Conservation (phyloP, 2,329 filamentous ascomycete species). For the Calonectria fujianensis region DNA sequence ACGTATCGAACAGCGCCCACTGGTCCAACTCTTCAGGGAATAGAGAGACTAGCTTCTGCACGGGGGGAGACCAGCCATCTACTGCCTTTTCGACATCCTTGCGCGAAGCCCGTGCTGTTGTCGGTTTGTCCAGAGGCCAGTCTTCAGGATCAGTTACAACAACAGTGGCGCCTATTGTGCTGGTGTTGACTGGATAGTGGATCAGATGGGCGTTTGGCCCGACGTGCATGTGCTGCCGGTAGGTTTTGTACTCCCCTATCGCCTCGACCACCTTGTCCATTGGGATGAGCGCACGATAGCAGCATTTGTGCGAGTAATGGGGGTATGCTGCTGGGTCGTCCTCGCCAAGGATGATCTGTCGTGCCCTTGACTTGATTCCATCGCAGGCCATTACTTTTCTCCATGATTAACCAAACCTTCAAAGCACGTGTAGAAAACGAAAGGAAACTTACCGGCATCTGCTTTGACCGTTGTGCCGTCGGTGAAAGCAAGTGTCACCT, state of each 20-base stretch:
- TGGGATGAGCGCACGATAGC: not conserved
- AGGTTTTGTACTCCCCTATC: conserved; percentile 10
- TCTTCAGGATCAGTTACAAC: not conserved
- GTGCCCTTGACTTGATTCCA: conserved; percentile 1
- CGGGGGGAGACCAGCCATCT: not conserved
- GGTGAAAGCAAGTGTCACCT: not conserved
- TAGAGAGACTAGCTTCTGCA: not conserved
- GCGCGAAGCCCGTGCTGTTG: not conserved
- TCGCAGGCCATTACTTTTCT: not conserved
- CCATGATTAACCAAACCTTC: not conserved
- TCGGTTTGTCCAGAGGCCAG: conserved; percentile 2
- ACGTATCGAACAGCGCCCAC: conserved; percentile 4
- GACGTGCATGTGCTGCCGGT: conserved; percentile 11
- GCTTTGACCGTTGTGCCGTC: not conserved
- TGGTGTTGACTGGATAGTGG: conserved; percentile 8
- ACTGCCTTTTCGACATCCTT: not conserved
- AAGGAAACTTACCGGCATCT: not conserved
- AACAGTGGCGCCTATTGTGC: not conserved
- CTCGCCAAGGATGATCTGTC: not conserved
- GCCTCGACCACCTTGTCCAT: conserved; percentile 8
- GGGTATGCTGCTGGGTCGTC: not conserved
- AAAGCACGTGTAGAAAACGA: not conserved
- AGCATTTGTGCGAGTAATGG: not conserved
- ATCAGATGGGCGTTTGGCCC: conserved; percentile 5
- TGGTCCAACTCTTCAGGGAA: not conserved